Base-by-base conservation (phyloP, 2,329 filamentous ascomycete genomes). In the Diaporthe sp. region DNA sequence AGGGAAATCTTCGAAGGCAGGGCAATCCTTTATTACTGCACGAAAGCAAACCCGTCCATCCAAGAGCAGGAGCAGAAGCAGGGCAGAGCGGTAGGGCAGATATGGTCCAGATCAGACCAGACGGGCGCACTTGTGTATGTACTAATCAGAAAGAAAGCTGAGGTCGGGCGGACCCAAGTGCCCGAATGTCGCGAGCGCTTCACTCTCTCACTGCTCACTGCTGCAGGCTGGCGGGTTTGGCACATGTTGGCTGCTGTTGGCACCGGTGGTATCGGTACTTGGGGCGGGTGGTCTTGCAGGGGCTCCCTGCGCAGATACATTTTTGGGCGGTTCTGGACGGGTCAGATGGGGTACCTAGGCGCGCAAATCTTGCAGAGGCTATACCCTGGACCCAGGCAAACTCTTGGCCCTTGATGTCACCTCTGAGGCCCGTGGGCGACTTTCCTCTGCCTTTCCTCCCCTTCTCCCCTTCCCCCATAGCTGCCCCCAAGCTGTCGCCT, bases 111-210 rank as follows among this genome's bases (percentile, higher is more conserved):
- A 9, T 8, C 10, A 53, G 39, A 68, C 15, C 25, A 27, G 42
- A 55, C n/a, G 39, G 61, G 30, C 2, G 47, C 25, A 59, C 42
- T 47, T 30, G 15, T 47, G 44, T n/a, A n/a, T 42, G 39, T 44
- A 44, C 68, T 59, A 71, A 32, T 59, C 32, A 61, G 69, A 61
- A 39, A n/a, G 55, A 37, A 44, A 51, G 25, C 8, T 19, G 47
- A 58, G 42, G 68, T 71, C 74, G 74, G 74, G 71, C 71, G 53
- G 61, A 74, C n/a, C 59, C 59, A 71, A 73, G 44, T 66, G 39
- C 56, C 74, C 74, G 74, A 75, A 71, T 69, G 72, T 75, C 74
- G 74, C 74, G 74, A 75, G 68, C 56, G 44, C 70, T n/a, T 71
- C 69, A 61, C 55, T n/a, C 30, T n/a, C 47, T 25, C 44, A 25